Base-by-base conservation (phyloP, 495 filamentous ascomycete species). In the Penicillium simplicissimum region DNA sequence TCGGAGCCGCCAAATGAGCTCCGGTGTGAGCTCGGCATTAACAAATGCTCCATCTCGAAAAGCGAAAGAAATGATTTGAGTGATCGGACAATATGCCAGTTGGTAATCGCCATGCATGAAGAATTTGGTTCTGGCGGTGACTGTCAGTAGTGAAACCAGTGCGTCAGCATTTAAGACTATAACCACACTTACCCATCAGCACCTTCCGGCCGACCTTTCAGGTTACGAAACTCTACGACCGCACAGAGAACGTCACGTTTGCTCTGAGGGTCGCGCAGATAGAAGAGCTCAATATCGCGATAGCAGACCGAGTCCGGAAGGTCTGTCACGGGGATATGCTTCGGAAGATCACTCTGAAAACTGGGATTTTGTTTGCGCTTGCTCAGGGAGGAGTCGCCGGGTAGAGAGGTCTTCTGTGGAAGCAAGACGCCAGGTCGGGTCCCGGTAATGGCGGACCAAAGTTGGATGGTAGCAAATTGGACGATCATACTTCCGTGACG, bases 31-130 rank as follows among this genome's bases (percentile, higher is more conserved):
- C 0, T 52, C 52, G 23, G 43, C 54, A 69, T 73, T 71, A n/a
- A 57, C 31, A 67, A 75, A 71, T 21, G 58, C 63, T 5, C 57
- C 51, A 64, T 75, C 68, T 2, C 67, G 60, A 49, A 72, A 75
- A 42, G 70, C 67, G 31, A 66, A 66, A 8, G 65, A 68, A 38
- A 75, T 60, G 14, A 75, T 75, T 48, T 75, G 56, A 56, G 60
- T 38, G 40, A 71, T 75, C 42, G 60, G 67, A 47, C 58, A 75
- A 64, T 73, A 73, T 63, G 43, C 68, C 36, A 75, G 52, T 67
- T 73, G 51, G 31, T 75, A 73, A 52, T 72, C 59, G 36, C 71
- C 55, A 17, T 75, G 55, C 59, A 75, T 71, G 54, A 73, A 72
- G 40, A 74, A 74, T 57, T 72, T 74, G 10, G 65, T 74, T 61